A percentile compares a stretch with the other conserved stretches of the same genome.
Conservation (phyloP, 176 grass and related monocot genomes). For the Oryza longistaminata region DNA sequence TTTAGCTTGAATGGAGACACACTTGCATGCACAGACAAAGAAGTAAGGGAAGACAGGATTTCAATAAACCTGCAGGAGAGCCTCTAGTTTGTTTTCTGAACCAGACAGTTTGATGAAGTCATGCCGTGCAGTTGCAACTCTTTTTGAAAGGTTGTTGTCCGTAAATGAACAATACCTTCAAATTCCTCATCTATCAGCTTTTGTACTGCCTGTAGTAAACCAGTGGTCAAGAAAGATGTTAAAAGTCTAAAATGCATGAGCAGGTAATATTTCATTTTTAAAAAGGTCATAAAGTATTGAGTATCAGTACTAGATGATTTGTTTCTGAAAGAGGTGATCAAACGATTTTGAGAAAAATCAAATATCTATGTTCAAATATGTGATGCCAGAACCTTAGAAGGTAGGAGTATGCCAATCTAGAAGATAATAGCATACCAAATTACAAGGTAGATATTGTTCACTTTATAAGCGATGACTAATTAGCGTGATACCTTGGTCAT, state of each 20-base stretch:
- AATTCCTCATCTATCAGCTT: slow-evolving; percentile 94
- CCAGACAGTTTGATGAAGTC: slow-evolving; percentile 96
- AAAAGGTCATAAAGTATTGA: background rate
- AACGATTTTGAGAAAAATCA: background rate
- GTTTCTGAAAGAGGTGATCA: background rate
- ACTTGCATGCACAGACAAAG: background rate
- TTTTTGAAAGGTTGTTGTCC: slow-evolving; percentile 88
- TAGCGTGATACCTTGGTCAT: slow-evolving; percentile 73
- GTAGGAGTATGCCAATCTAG: background rate
- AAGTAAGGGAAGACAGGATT: slow-evolving; percentile 15
- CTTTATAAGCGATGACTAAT: background rate
- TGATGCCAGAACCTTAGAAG: background rate
- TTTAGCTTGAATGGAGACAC: slow-evolving; percentile 13
- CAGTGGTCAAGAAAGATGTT: slow-evolving; percentile 2
- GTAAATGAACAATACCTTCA: slow-evolving; percentile 88
- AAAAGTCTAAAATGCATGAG: background rate
- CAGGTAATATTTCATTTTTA: background rate
- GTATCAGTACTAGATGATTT: background rate
- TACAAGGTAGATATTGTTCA: background rate
- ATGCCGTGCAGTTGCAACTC: slow-evolving; percentile 91
- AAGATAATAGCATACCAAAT: slow-evolving; percentile 6
- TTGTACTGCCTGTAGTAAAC: slow-evolving; percentile 72
- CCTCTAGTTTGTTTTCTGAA: slow-evolving; percentile 91
- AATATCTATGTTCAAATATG: background rate
- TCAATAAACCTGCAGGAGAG: slow-evolving; percentile 78